Conservation (phyloP, 192 early-diverging fungal species). For the Umbelopsis sp. region DNA sequence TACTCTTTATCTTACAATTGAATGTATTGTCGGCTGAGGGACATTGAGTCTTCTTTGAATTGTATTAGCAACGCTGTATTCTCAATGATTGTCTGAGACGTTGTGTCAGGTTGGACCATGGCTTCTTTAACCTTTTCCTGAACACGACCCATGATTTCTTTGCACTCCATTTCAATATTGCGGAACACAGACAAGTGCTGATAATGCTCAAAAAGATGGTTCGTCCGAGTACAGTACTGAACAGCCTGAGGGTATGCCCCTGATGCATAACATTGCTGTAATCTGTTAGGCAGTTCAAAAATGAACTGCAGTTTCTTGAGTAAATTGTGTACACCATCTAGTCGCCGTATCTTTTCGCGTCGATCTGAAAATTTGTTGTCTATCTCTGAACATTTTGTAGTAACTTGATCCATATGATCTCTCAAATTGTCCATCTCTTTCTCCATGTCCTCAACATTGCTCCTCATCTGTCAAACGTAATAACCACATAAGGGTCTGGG, state of each 20-base stretch:
- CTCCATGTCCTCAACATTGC: slow-evolving; percentile 86
- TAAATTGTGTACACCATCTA: slow-evolving; percentile 71
- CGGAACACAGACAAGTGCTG: slow-evolving; percentile 74
- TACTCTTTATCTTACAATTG: slow-evolving; percentile 42
- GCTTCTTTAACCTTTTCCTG: slow-evolving; percentile 59
- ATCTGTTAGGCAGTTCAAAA: slow-evolving; percentile 80
- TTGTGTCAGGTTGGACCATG: slow-evolving; percentile 46
- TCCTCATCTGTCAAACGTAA: slow-evolving; percentile 65
- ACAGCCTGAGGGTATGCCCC: slow-evolving; percentile 77
- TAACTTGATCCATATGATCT: slow-evolving; percentile 68
- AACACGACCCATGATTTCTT: slow-evolving; percentile 75
- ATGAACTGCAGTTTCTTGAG: slow-evolving; percentile 86
- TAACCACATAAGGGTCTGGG: not conserved
- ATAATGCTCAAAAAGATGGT: slow-evolving; percentile 77
- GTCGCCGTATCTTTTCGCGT: slow-evolving; percentile 73
- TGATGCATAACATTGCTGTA: slow-evolving; percentile 61
- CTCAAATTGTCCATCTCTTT: slow-evolving; percentile 77
- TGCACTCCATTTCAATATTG: slow-evolving; percentile 80
- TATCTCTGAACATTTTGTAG: slow-evolving; percentile 50
- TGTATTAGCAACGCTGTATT: slow-evolving; percentile 48
- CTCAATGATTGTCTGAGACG: slow-evolving; percentile 52
- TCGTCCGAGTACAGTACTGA: slow-evolving; percentile 69
- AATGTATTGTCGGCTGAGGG: slow-evolving; percentile 48
- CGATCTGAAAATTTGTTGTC: slow-evolving; percentile 64
- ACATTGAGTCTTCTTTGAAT: slow-evolving; percentile 44